These are phyloP conservation scores for Podaxis sp. DNA, from an alignment of 768 basidiomycete species.

Conservation along the genomic window DNA sequence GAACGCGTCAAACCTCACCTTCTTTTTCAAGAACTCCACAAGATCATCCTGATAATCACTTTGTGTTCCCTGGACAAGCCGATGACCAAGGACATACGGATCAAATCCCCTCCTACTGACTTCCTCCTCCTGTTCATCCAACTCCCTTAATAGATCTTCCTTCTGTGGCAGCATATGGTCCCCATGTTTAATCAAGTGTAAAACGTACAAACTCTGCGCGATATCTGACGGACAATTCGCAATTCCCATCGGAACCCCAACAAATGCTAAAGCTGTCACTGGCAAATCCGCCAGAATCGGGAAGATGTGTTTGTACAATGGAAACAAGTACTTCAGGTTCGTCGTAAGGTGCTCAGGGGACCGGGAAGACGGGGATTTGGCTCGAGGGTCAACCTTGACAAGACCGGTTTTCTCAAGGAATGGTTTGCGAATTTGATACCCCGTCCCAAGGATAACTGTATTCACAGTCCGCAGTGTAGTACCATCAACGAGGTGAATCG, in stretches of 20 bases:
- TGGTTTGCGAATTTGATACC: conserved; percentile 53
- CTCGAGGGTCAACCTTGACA: conserved; percentile 30
- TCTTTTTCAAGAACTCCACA: conserved; percentile 31
- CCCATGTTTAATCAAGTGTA: conserved; percentile 29
- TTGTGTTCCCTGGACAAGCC: conserved; percentile 32
- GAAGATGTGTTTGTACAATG: conserved; percentile 53
- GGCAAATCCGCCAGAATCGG: conserved; percentile 48
- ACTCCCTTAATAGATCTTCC: conserved; percentile 36
- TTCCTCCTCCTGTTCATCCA: conserved; percentile 40
- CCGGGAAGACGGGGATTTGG: conserved; percentile 26
- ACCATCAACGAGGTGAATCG: conserved; percentile 49
- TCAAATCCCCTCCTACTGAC: conserved; percentile 44
- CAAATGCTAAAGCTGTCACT: conserved; percentile 51
- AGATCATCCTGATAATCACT: conserved; percentile 44
- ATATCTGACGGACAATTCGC: conserved; percentile 48
- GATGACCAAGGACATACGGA: conserved; percentile 50
- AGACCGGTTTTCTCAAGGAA: conserved; percentile 36
- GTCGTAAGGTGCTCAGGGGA: conserved; percentile 18
- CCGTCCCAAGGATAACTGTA: conserved; percentile 51
- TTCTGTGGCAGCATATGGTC: conserved; percentile 40
- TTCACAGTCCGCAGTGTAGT: conserved; percentile 39
- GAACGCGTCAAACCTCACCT: conserved; percentile 23
- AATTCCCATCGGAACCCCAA: conserved; percentile 50
- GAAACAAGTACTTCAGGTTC: conserved; percentile 44
- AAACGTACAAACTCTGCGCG: conserved; percentile 50